These are phyloP conservation scores for Wickerhamomyces subpelliculosus DNA, from an alignment of 805 yeast species.

Conservation along the genomic window DNA sequence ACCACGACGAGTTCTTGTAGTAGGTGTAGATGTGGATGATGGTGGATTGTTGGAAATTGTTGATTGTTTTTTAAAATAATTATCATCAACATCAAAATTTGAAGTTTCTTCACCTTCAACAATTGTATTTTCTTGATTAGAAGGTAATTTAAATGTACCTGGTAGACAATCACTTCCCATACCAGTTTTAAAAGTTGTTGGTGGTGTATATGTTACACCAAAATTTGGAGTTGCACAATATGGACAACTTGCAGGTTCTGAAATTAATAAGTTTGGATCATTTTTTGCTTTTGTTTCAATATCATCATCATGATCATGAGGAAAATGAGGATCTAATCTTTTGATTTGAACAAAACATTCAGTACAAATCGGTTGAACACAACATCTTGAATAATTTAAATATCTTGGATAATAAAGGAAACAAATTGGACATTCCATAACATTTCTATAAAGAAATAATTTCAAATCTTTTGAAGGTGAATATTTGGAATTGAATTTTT, in stretches of 20 bases:
- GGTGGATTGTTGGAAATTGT: no score
- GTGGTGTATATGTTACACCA: slow-evolving; percentile 77
- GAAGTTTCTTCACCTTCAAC: slow-evolving; percentile 8
- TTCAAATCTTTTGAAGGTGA: slow-evolving; percentile 35
- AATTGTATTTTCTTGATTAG: slow-evolving; percentile 5
- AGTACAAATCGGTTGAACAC: slow-evolving; percentile 88
- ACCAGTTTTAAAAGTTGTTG: slow-evolving; percentile 45
- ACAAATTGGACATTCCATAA: slow-evolving; percentile 91
- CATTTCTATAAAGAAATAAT: slow-evolving; percentile 54
- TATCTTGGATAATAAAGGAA: slow-evolving; percentile 77
- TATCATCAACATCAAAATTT: slow-evolving; percentile 8
- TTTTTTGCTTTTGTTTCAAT: slow-evolving; percentile 24
- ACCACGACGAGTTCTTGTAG: slow-evolving; percentile 38
- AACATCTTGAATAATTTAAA: slow-evolving; percentile 78
- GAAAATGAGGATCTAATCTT: slow-evolving; percentile 88
- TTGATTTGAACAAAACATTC: slow-evolving; percentile 97
- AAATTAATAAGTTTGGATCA: slow-evolving; percentile 59
- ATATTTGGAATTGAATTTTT: slow-evolving; percentile 31
- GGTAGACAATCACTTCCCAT: slow-evolving; percentile 46
- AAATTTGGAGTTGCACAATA: slow-evolving; percentile 85
- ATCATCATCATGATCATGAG: slow-evolving; percentile 56
- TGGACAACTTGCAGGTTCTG: slow-evolving; percentile 90
- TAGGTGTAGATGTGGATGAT: no score
- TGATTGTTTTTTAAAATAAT: slow-evolving; percentile 12
- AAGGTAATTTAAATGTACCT: slow-evolving; percentile 24